phyloP scores from a whole-genome alignment of 495 filamentous ascomycete species.

The Aspergillus leporis region DNA sequence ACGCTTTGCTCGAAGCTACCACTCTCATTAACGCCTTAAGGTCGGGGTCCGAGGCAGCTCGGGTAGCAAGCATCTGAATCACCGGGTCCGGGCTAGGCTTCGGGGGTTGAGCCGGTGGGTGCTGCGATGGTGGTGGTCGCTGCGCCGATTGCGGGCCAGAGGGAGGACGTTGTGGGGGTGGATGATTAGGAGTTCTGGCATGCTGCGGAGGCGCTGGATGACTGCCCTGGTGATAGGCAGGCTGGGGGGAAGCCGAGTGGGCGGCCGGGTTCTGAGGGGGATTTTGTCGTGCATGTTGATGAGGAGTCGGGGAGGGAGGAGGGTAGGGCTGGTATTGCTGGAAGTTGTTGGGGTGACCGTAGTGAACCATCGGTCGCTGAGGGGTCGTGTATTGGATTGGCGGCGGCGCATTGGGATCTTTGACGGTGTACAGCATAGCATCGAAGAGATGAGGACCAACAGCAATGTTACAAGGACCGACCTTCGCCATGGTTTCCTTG shows the following conservation, averaged over 20 bases:
- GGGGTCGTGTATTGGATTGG: constrained; percentile 49
- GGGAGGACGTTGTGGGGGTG: constrained; percentile 29
- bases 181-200: constrained; percentile 30
- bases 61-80: constrained; percentile 87
- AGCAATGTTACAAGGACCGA: constrained; percentile 77
- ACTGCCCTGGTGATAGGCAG: constrained; percentile 16
- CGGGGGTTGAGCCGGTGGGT: constrained; percentile 39
- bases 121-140: constrained; percentile 34
- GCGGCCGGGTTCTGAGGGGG: constrained; percentile 17
- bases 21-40: constrained; percentile 96
- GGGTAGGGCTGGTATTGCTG: constrained; percentile 52
- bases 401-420: constrained; percentile 60
- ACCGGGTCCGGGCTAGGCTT: constrained; percentile 80
- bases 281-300: constrained; percentile 32
- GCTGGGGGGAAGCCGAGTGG: constrained; percentile 22
- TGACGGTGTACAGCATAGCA: constrained; percentile 80
- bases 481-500: constrained; percentile 81
- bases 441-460: constrained; percentile 93
- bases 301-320: constrained; percentile 43
- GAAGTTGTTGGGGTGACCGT: constrained; percentile 61
- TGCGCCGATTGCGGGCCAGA: constrained; percentile 34
- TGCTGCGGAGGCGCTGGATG: constrained; percentile 30
- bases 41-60: constrained; percentile 79
- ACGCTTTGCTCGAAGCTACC: constrained; percentile 85
- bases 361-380: constrained; percentile 66